A percentile compares a stretch with the other conserved stretches of the same genome.
Evolutionary conservation across 2,329 filamentous ascomycete genomes (phyloP).

Genomic region (Fusarium neocosmosporiellum): DNA sequence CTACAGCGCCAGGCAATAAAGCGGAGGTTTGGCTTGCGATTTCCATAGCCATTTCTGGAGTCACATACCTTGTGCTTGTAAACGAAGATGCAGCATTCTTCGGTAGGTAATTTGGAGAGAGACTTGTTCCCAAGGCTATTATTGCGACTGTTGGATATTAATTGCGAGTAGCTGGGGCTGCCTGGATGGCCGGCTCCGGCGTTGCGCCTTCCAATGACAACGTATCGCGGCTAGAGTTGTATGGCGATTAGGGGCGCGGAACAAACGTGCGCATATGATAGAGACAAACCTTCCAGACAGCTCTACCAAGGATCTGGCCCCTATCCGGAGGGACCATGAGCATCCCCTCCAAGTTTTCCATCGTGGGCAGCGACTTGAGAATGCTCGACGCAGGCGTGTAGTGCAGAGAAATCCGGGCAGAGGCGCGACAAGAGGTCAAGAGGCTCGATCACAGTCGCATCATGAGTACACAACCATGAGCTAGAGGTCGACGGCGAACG

Average conservation of each 20-base stretch:
- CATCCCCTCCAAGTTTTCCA: constrained; percentile 58
- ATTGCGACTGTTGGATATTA: constrained; percentile 52
- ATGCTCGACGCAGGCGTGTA: neutral
- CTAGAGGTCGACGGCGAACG: neutral
- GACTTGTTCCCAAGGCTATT: constrained; percentile 53
- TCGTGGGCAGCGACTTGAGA: constrained; percentile 30
- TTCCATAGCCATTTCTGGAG: neutral
- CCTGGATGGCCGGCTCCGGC: constrained; percentile 48
- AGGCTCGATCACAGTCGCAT: constrained; percentile 38
- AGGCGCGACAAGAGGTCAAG: constrained; percentile 1
- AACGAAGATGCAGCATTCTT: constrained; percentile 62
- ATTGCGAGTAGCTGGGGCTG: constrained; percentile 54
- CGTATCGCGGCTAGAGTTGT: constrained; percentile 64
- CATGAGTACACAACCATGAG: constrained; percentile 36
- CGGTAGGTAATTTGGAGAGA: constrained; percentile 48
- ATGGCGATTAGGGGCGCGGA: constrained; percentile 24
- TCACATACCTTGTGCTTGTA: constrained; percentile 66
- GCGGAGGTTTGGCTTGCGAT: neutral
- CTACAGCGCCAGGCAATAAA: neutral
- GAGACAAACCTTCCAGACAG: constrained; percentile 62
- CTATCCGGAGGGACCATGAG: constrained; percentile 64
- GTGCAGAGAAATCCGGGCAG: neutral
- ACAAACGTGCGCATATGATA: constrained; percentile 1
- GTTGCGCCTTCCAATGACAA: constrained; percentile 61
- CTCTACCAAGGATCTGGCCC: constrained; percentile 61